Evolutionary conservation across 75 land plant genomes (phyloP), one percentile per base, ranked within the genome.

Genomic region (Gnetum montanum): DNA sequence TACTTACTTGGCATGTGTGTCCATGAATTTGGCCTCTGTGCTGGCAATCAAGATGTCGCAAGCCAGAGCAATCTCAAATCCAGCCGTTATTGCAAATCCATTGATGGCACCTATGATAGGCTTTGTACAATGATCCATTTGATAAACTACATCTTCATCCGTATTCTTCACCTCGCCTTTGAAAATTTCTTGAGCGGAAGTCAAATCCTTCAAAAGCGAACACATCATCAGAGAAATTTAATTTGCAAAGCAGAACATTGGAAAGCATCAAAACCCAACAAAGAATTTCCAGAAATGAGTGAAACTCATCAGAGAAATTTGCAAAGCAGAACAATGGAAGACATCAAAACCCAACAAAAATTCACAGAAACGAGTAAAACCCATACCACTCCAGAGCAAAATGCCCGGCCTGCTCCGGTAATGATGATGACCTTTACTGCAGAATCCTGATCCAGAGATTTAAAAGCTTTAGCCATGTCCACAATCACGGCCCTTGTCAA

Each of bases 1-100:
- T n/a, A n/a, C n/a, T n/a, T 45, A 95, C 99, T 87, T 83, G 43
- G 80, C 67, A 62, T 95, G 96, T 20, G 99, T 90, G 53, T 95
- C 99, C 31, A 95, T 69, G 67, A 95, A 95, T 67, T 83, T 86
- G 43, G 99, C 86, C 23, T 75, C 78, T 28, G 62, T 81, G n/a
- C 86, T 77, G 7, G 97, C 99, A 34, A 95, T 58, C 28, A 90
- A 51, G 6, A 95, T 56, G 68, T 90, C 92, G 61, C 97, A 95
- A 46, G 97, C 88, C 19, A 95, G 68, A 0, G 83, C 78, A 46
- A 95, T 77, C 62, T 90, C 87, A 59, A 85, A 82, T 4, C 96
- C 83, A 1, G 76, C 98, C 2, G 90, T 91, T 29, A 87, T 75
- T 1, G 85, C 88, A 44, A 73, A 83, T 20, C 94, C 94, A 29